A percentile compares a stretch with the other conserved stretches of the same genome.
Evolutionary conservation across 768 basidiomycete genomes (phyloP).

Genomic region (Jaapia argillacea): DNA sequence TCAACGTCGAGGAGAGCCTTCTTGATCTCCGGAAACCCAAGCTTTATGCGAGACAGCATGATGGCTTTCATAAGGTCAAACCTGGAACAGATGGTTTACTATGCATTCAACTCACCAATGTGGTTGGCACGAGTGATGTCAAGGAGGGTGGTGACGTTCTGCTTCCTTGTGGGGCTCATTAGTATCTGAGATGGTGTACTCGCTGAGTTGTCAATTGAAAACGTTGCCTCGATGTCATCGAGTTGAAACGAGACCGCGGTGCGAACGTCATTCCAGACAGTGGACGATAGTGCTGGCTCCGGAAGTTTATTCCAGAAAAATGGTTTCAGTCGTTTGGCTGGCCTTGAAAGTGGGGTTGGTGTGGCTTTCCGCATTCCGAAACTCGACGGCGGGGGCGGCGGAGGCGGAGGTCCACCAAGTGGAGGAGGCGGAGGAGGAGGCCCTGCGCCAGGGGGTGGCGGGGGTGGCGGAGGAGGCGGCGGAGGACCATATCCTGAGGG

Average conservation of each 20-base stretch:
- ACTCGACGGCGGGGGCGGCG: constrained; percentile 19
- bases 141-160: constrained; percentile 59
- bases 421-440: background rate
- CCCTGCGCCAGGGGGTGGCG: constrained; percentile 26
- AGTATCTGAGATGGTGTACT: constrained; percentile 31
- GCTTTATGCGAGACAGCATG: constrained; percentile 72
- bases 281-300: constrained; percentile 28
- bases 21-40: constrained; percentile 55
- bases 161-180: constrained; percentile 35
- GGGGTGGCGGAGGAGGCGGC: constrained; percentile 24
- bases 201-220: constrained; percentile 44
- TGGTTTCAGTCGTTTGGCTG: constrained; percentile 60
- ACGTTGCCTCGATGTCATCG: constrained; percentile 66
- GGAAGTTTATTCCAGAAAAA: constrained; percentile 88
- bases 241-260: constrained; percentile 39
- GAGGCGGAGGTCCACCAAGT: constrained; percentile 13
- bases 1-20: constrained; percentile 63
- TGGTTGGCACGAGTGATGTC: constrained; percentile 81
- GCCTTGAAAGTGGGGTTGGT: constrained; percentile 26
- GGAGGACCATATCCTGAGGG: constrained; percentile 28
- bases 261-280: constrained; percentile 62
- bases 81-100: background rate
- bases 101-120: constrained; percentile 40
- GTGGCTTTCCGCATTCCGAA: constrained; percentile 18
- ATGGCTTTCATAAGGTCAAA: constrained; percentile 40